phyloP scores from a whole-genome alignment of 2,329 filamentous ascomycete species.

The Tolypocladium ophioglossoides region DNA sequence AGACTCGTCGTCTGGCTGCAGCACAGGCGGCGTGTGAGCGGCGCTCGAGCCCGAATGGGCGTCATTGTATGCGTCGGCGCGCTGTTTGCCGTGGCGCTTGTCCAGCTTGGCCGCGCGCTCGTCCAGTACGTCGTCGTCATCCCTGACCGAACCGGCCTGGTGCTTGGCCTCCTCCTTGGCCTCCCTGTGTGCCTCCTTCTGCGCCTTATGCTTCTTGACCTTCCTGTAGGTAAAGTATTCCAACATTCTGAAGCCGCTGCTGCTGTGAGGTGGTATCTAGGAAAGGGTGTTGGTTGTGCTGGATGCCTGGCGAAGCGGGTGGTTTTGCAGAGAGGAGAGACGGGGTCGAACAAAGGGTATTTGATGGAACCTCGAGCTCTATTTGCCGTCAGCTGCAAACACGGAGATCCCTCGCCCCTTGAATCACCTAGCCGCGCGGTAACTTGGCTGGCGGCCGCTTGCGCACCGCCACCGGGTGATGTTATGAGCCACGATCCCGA shows the following conservation, averaged over 20 bases:
- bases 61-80: constrained; percentile 3
- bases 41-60: constrained; percentile 2
- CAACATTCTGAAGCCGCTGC: constrained; percentile 34
- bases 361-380: not conserved
- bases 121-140: constrained; percentile 1
- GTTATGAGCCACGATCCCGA: constrained; percentile 16
- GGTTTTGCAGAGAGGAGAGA: not conserved
- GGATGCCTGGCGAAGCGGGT: not conserved
- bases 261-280: not conserved
- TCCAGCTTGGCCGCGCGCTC: not conserved
- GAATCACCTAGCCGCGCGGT: not conserved
- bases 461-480: constrained; percentile 23
- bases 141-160: constrained; percentile 6
- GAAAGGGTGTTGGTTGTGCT: not conserved
- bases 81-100: constrained; percentile 4
- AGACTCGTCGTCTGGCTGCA: constrained; percentile 45
- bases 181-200: constrained; percentile 29
- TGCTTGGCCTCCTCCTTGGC: constrained; percentile 7
- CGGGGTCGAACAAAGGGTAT: not conserved
- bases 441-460: constrained; percentile 2
- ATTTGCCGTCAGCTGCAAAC: not conserved
- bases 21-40: constrained; percentile 28
- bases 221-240: constrained; percentile 55
- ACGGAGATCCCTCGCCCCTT: not conserved
- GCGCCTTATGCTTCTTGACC: constrained; percentile 46